Evolutionary conservation across 306 rosid genomes (phyloP), one percentile per base, ranked within the genome.

Genomic region (Casuarina cunninghamiana): DNA sequence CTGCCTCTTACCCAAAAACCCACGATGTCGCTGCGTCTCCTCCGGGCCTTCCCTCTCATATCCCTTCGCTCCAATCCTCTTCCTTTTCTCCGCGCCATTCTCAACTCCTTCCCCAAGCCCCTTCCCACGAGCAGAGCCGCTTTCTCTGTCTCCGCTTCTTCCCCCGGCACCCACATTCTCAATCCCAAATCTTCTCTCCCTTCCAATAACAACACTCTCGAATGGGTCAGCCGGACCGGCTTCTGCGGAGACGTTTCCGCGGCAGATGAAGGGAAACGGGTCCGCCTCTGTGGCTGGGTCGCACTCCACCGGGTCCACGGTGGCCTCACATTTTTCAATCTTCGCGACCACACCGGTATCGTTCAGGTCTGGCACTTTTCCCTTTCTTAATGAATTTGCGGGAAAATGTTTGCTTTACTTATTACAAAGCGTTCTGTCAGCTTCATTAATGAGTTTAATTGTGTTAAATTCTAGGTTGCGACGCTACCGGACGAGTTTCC

Each of bases 401-500:
- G 11, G 51, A 26, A 26, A 26, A 26, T 26, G 32, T 26, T 26
- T 26, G 32, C 32, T 26, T 26, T 26, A 3, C 2, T 54, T 54
- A 54, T 5, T 3, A 19, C 60, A 54, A 54, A 16, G 6, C 21
- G 15, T 54, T 54, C 21, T 19, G 2, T 54, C 5, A 46, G 51
- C 51, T 54, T 54, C 6, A 19, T 54, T n/a, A 6, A 17, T 54
- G 5, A 54, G 9, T 16, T 39, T 87, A 13, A 78, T 69, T 69
- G 55, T 51, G 72, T 75, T 79, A 37, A 75, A 57, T 67, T 83
- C 73, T 51, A 93, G 97, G 84, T 95, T 58, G 86, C 98, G n/a
- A 92, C 98, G 53, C 97, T 89, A 72, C 95, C 97, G n/a, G 91
- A 88, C n/a, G 86, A 90, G 74, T 95, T 88, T 78, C 98, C 93